phyloP scores from a whole-genome alignment of 345 rosid species.

The Bretschneidera sinensis region DNA sequence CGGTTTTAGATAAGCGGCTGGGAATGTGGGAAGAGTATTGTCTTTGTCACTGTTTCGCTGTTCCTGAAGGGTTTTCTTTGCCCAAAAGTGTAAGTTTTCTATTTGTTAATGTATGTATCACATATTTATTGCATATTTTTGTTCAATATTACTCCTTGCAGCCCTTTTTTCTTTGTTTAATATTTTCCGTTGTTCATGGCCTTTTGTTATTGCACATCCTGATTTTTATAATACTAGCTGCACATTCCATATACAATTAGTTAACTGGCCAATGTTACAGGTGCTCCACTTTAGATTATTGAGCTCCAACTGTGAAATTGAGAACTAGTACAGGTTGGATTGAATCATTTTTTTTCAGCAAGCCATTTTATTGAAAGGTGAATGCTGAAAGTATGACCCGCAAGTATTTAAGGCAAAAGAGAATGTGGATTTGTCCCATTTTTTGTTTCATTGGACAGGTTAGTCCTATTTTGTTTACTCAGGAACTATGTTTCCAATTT shows the following conservation, averaged over 20 bases:
- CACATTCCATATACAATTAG: background rate
- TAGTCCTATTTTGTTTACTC: no score
- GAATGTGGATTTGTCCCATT: no score
- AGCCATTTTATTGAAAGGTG: no score
- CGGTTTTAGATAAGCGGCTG: slow-evolving; percentile 49
- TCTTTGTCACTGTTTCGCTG: slow-evolving; percentile 55
- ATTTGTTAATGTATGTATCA: background rate
- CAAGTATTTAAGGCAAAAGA: no score
- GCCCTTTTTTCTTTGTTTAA: background rate
- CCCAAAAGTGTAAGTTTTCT: slow-evolving; percentile 49
- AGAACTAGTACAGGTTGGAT: background rate
- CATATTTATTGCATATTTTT: background rate
- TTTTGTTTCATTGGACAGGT: no score
- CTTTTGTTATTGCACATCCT: no score
- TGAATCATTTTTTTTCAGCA: no score
- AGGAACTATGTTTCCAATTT: no score
- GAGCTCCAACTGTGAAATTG: background rate
- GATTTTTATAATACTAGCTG: background rate
- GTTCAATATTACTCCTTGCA: background rate
- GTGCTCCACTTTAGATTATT: background rate
- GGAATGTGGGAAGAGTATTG: slow-evolving; percentile 76
- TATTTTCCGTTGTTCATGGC: background rate
- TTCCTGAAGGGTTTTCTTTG: slow-evolving; percentile 64
- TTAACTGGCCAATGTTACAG: background rate
- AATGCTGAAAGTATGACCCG: no score